These are phyloP conservation scores for Aspergillus novofumigatus DNA, from an alignment of 2,329 filamentous ascomycete genomes.

Conservation along the genomic window DNA sequence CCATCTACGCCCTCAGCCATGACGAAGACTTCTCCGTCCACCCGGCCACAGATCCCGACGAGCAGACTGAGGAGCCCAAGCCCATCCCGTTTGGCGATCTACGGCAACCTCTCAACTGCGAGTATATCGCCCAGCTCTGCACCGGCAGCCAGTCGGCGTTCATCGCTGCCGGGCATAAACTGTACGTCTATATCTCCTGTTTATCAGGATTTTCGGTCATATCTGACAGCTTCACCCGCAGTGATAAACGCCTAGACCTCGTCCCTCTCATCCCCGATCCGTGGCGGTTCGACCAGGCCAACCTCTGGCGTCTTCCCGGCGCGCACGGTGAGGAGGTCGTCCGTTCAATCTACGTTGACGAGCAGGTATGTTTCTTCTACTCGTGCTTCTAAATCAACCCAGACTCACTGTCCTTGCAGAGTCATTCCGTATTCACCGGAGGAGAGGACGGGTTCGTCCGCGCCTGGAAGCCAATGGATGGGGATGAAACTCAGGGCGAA, in stretches of 20 bases:
- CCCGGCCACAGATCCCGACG: slow-evolving; percentile 48
- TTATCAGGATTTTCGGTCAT: slow-evolving; percentile 1
- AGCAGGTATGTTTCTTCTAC: slow-evolving; percentile 31
- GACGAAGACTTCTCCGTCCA: slow-evolving; percentile 60
- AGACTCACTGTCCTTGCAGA: slow-evolving; percentile 20
- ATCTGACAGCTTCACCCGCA: slow-evolving; percentile 10
- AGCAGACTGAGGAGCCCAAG: slow-evolving; percentile 43
- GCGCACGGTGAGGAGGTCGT: slow-evolving; percentile 49
- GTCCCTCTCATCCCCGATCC: slow-evolving; percentile 34
- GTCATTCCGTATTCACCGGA: slow-evolving; percentile 40
- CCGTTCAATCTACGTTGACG: slow-evolving; percentile 43
- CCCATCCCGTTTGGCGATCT: slow-evolving; percentile 54
- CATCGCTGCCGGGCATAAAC: slow-evolving; percentile 48
- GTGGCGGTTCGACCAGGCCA: slow-evolving; percentile 39
- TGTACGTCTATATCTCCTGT: slow-evolving; percentile 31
- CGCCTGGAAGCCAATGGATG: slow-evolving; percentile 32
- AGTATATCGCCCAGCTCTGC: slow-evolving; percentile 57
- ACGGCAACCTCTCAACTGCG: slow-evolving; percentile 50
- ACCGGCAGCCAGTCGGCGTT: slow-evolving; percentile 40
- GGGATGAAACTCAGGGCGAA: slow-evolving; percentile 12
- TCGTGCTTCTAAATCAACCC: not conserved
- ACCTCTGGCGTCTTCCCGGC: slow-evolving; percentile 40
- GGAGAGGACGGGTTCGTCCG: slow-evolving; percentile 44
- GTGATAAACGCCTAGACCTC: slow-evolving; percentile 41
- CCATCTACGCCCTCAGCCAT: slow-evolving; percentile 58